Conservation (phyloP, 2,329 filamentous ascomycete genomes). For the Penicillium sp. region DNA sequence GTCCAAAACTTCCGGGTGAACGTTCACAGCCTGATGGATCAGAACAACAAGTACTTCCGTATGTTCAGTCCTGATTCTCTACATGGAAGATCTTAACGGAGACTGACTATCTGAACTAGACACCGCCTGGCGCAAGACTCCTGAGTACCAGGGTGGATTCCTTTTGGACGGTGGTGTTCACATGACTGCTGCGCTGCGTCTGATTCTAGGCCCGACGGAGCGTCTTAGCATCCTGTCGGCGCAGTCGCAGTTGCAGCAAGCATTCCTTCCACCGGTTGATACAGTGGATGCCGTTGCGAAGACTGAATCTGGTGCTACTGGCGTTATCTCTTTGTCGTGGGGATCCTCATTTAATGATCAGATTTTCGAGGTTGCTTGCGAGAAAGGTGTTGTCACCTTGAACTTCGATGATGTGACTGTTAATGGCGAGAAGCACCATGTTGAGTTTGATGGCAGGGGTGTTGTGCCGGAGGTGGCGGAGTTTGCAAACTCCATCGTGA, state of each 20-base stretch:
- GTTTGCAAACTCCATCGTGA: constrained; percentile 52
- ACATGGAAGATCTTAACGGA: not conserved
- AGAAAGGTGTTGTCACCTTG: constrained; percentile 52
- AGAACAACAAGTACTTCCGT: constrained; percentile 56
- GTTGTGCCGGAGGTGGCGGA: constrained; percentile 54
- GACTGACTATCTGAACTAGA: constrained; percentile 14
- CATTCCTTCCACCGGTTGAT: constrained; percentile 57
- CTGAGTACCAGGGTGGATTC: constrained; percentile 60
- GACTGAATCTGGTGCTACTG: constrained; percentile 50
- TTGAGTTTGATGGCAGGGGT: constrained; percentile 51
- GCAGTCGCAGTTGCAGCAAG: constrained; percentile 51
- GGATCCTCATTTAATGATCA: constrained; percentile 53
- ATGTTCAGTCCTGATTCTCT: constrained; percentile 18
- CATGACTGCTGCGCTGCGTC: constrained; percentile 53
- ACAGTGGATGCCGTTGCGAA: constrained; percentile 55
- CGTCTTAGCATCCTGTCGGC: constrained; percentile 49
- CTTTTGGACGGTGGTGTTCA: constrained; percentile 61
- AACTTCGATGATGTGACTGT: constrained; percentile 38
- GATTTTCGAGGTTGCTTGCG: constrained; percentile 53
- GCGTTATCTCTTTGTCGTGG: constrained; percentile 53
- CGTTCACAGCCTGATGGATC: constrained; percentile 46
- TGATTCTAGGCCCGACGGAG: constrained; percentile 49
- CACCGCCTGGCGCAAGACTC: constrained; percentile 56
- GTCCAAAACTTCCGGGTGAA: constrained; percentile 53
- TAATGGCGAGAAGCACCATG: constrained; percentile 42